phyloP scores from a whole-genome alignment of 257 asterid species.

The Haberlea rhodopensis region DNA sequence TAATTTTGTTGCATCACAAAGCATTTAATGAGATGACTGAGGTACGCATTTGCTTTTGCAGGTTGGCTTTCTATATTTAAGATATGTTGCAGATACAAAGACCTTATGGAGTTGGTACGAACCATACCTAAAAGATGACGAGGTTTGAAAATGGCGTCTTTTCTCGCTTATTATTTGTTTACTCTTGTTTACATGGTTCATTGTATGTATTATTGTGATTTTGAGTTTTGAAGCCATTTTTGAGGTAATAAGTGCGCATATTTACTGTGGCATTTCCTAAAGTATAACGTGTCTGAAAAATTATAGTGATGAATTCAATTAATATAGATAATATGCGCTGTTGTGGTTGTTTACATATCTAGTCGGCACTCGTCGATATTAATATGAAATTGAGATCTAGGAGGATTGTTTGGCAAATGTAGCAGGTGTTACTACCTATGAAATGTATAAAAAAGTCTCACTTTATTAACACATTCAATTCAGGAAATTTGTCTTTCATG shows the following conservation, averaged over 20 bases:
- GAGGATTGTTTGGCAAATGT: neutral
- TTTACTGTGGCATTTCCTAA: conserved; percentile 22
- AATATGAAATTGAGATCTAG: conserved; percentile 18
- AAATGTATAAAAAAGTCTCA: neutral
- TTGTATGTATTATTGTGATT: conserved; percentile 11
- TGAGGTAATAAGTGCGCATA: conserved; percentile 6
- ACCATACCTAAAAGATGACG: conserved; percentile 89
- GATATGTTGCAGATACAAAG: conserved; percentile 92
- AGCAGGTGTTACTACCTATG: neutral
- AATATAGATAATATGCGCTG: conserved; percentile 11
- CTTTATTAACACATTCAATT: neutral
- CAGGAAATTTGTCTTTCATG: conserved; percentile 19
- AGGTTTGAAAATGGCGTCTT: conserved; percentile 59
- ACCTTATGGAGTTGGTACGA: conserved; percentile 93
- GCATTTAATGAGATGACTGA: conserved; percentile 21
- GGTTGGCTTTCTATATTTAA: conserved; percentile 88
- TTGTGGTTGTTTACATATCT: conserved; percentile 10
- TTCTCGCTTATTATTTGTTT: conserved; percentile 13
- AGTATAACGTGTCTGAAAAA: conserved; percentile 13
- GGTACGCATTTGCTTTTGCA: conserved; percentile 31
- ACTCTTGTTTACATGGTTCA: neutral
- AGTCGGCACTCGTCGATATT: conserved; percentile 1
- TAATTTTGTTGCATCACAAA: conserved; percentile 12
- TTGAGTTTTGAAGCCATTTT: conserved; percentile 19
- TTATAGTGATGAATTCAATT: conserved; percentile 17